Conservation (phyloP, 2,329 filamentous ascomycete genomes). For the Dactylellina cionopaga region DNA sequence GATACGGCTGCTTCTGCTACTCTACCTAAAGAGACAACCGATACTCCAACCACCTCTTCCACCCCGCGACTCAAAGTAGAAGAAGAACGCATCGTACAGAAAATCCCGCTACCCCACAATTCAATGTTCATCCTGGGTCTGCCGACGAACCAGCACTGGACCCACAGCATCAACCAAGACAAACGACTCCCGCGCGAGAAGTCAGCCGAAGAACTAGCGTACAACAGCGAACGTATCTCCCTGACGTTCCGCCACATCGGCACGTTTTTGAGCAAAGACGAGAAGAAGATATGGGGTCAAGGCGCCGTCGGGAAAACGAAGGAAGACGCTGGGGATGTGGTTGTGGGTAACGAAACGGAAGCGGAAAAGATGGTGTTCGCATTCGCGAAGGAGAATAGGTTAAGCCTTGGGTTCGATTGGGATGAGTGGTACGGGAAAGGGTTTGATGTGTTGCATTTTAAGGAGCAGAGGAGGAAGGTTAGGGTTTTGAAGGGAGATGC, state of each 20-base stretch:
- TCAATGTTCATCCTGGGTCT: constrained; percentile 86
- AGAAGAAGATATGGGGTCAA: constrained; percentile 82
- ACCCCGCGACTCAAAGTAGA: constrained; percentile 48
- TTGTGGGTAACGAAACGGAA: constrained; percentile 75
- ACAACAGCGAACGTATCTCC: constrained; percentile 81
- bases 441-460: constrained; percentile 80
- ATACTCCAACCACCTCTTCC: neutral
- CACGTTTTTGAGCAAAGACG: constrained; percentile 75
- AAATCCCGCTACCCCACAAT: constrained; percentile 83
- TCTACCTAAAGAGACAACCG: neutral
- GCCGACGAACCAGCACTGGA: constrained; percentile 82
- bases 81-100: constrained; percentile 68
- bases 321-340: constrained; percentile 69
- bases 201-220: constrained; percentile 74
- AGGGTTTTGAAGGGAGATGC: constrained; percentile 59
- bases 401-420: constrained; percentile 76
- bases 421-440: constrained; percentile 77
- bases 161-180: constrained; percentile 91
- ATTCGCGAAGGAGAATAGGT: constrained; percentile 86
- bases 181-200: constrained; percentile 77
- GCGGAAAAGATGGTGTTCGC: constrained; percentile 76
- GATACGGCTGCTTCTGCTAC: neutral
- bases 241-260: constrained; percentile 90
- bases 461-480: constrained; percentile 60
- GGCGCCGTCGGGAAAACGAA: constrained; percentile 78